phyloP scores from a whole-genome alignment of 345 rosid genomes.

The Eutrema heterophyllum region DNA sequence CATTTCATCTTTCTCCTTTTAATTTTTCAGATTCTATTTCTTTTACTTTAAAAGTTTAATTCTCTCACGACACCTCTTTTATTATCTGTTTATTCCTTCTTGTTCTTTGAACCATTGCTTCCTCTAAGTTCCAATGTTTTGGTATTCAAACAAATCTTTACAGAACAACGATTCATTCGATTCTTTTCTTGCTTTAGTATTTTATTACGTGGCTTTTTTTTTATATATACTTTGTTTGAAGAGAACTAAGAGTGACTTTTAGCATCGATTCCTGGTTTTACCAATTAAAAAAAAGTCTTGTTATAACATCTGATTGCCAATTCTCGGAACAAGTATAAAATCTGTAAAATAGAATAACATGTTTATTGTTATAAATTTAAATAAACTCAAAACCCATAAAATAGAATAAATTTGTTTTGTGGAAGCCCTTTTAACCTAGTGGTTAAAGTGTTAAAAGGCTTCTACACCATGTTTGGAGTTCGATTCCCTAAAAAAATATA shows the following conservation, averaged over 20 bases:
- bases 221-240: not conserved
- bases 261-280: not conserved
- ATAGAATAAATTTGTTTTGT: too few relatives aligned
- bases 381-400: too few relatives aligned
- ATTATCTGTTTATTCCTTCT: constrained; percentile 15
- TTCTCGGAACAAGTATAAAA: too few relatives aligned
- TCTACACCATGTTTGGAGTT: too few relatives aligned
- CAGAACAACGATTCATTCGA: constrained; percentile 21
- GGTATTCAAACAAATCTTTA: constrained; percentile 7
- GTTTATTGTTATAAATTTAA: too few relatives aligned
- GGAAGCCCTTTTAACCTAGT: too few relatives aligned
- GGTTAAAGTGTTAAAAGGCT: too few relatives aligned
- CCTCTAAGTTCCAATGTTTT: constrained; percentile 1
- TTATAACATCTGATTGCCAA: not conserved
- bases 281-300: not conserved
- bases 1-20: not conserved
- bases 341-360: too few relatives aligned
- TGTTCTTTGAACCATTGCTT: constrained; percentile 4
- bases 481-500: too few relatives aligned
- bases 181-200: constrained; percentile 26
- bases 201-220: not conserved
- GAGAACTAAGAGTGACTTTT: constrained; percentile 13
- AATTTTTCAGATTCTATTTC: not conserved
- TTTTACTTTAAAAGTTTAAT: constrained; percentile 11
- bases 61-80: constrained; percentile 22